Evolutionary conservation across 1,139 yeast genomes (phyloP), one percentile per base, ranked within the genome.

Genomic region (Pichia sp.): DNA sequence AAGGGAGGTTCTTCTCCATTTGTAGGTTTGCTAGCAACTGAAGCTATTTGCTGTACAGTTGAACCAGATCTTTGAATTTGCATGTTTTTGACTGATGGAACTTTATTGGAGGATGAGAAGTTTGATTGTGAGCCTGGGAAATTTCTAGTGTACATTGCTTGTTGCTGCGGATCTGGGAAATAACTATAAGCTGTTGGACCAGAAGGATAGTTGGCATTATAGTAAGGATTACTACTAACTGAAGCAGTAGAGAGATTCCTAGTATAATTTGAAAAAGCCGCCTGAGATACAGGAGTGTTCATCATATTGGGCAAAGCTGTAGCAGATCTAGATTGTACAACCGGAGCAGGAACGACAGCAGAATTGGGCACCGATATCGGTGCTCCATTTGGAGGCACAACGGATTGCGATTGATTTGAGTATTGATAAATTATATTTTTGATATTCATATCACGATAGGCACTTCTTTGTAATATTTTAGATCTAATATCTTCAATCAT

Each of bases 391-490:
- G 43, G 33, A 28, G 29, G 38, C 3, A 37, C 8, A 8, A 31
- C 10, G 23, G 23, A 16, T 16, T 16, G 23, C 23, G 23, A 16
- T 16, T 16, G 23, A 16, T 16, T 16, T 16, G 33, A 7, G 10
- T 8, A 27, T 29, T 36, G 42, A 36, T 34, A 29, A 4, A 45
- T 34, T 4, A 53, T 44, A 41, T 52, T 58, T 40, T 54, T 57
- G 6, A 59, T 41, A 23, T 54, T 49, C 58, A 56, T 53, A 46
- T 61, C 65, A 40, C 64, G 47, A n/a, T 53, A 38, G 0, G 64
- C 59, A 37, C 56, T 51, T 34, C 64, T 52, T 39, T 60, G 61
- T n/a, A 60, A 44, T n/a, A 59, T 52, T 40, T 54, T 55, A 6
- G 44, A 36, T 23, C 34, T 41, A 3, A 43, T 38, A 16, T 32